Evolutionary conservation across 305 asterid species (phyloP).

Genomic region (Plantago rigida): DNA sequence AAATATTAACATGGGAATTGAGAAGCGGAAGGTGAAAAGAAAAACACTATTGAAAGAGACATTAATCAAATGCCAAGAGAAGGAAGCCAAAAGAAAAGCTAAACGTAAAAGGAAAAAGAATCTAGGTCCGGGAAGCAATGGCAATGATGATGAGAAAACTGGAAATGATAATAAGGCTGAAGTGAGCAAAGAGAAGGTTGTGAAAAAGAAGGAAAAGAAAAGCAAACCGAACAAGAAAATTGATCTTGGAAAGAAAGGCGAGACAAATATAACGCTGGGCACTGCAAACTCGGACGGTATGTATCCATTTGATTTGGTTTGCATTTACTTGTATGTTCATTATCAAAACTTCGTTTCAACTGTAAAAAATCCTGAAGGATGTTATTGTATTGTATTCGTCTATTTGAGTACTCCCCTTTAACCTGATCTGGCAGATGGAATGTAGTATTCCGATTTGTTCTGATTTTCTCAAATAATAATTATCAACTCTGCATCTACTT

Average conservation of each 20-base stretch:
- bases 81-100: slow-evolving; percentile 12
- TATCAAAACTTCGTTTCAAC: background rate
- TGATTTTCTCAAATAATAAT: background rate
- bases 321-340: slow-evolving; percentile 1
- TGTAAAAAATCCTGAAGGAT: too few species aligned
- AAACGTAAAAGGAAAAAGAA: slow-evolving; percentile 37
- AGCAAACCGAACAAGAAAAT: slow-evolving; percentile 29
- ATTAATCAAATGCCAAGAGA: slow-evolving; percentile 29
- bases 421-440: background rate
- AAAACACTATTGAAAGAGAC: slow-evolving; percentile 33
- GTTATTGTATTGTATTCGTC: too few species aligned
- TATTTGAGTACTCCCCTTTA: background rate
- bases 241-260: slow-evolving; percentile 25
- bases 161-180: slow-evolving; percentile 16
- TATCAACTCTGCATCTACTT: background rate
- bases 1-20: slow-evolving; percentile 24
- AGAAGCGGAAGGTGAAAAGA: slow-evolving; percentile 29
- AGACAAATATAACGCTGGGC: slow-evolving; percentile 29
- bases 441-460: background rate
- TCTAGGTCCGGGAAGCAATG: slow-evolving; percentile 11
- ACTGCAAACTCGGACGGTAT: slow-evolving; percentile 31
- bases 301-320: slow-evolving; percentile 35
- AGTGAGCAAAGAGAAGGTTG: slow-evolving; percentile 28
- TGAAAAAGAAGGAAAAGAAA: slow-evolving; percentile 23
- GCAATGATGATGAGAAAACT: background rate